phyloP scores from a whole-genome alignment of 805 yeast genomes.

The Ogataea salicorniae region DNA sequence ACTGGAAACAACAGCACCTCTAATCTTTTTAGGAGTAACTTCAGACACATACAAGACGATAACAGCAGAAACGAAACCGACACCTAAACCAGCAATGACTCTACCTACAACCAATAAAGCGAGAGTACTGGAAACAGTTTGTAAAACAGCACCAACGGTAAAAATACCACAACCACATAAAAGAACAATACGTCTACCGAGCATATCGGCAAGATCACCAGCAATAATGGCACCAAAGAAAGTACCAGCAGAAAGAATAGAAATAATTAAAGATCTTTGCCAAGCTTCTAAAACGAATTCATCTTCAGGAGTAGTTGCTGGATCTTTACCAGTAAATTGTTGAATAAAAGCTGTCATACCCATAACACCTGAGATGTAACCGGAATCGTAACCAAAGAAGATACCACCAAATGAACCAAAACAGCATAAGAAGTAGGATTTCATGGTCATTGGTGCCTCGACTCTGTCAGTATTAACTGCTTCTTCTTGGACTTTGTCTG shows the following conservation, averaged over 20 bases:
- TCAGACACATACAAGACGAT: slow-evolving; percentile 35
- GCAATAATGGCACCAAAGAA: slow-evolving; percentile 61
- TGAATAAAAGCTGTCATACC: slow-evolving; percentile 49
- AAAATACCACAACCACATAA: slow-evolving; percentile 34
- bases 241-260: slow-evolving; percentile 70
- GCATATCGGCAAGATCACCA: slow-evolving; percentile 42
- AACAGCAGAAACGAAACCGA: slow-evolving; percentile 31
- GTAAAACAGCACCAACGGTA: slow-evolving; percentile 27
- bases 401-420: slow-evolving; percentile 68
- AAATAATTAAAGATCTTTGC: slow-evolving; percentile 49
- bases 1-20: slow-evolving; percentile 30
- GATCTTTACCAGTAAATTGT: slow-evolving; percentile 22
- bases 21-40: slow-evolving; percentile 26
- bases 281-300: slow-evolving; percentile 24
- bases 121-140: slow-evolving; percentile 18
- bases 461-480: slow-evolving; percentile 13
- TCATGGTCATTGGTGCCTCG: slow-evolving; percentile 34
- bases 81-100: slow-evolving; percentile 33
- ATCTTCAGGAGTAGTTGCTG: slow-evolving; percentile 13
- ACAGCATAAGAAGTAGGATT: slow-evolving; percentile 38
- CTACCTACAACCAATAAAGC: slow-evolving; percentile 31
- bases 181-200: slow-evolving; percentile 38
- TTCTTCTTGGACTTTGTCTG: too few relatives aligned
- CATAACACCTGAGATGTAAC: slow-evolving; percentile 46
- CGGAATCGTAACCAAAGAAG: slow-evolving; percentile 61